These are phyloP conservation scores for Metarhizium rileyi DNA, from an alignment of 2,329 filamentous ascomycete species.

Conservation along the genomic window DNA sequence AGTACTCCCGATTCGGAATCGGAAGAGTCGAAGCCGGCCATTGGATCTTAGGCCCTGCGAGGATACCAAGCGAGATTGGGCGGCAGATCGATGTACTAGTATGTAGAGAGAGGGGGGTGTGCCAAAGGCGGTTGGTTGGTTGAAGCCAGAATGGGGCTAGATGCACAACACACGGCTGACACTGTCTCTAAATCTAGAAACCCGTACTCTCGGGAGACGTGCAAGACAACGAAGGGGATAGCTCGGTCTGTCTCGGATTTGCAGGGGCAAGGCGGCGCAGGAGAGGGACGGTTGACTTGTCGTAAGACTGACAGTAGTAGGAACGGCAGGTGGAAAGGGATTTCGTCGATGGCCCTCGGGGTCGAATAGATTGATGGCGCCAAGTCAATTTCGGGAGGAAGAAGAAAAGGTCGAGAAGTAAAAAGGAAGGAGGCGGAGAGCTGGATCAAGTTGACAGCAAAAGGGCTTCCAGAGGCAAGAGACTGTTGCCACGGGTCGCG, in stretches of 20 bases:
- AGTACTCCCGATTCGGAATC: constrained; percentile 4
- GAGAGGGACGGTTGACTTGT: background rate
- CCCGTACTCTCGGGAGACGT: too few species aligned
- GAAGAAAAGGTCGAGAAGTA: background rate
- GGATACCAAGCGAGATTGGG: background rate
- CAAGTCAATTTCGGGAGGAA: background rate
- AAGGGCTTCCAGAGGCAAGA: background rate
- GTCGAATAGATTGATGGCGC: background rate
- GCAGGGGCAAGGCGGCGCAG: too few species aligned
- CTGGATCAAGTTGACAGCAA: too few species aligned
- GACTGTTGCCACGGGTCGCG: background rate
- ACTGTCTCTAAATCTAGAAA: too few species aligned
- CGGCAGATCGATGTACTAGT: background rate
- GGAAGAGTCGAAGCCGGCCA: constrained; percentile 5
- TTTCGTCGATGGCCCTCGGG: background rate
- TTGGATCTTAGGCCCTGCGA: background rate
- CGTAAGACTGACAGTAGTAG: background rate
- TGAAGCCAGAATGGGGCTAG: background rate
- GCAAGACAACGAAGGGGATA: too few species aligned
- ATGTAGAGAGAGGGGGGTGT: background rate
- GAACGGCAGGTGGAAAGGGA: background rate
- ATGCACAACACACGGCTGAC: background rate
- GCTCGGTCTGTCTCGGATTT: background rate
- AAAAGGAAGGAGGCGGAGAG: background rate
- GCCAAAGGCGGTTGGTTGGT: background rate